phyloP scores from a whole-genome alignment of 2,329 filamentous ascomycete genomes.

The Aureobasidium sp. region DNA sequence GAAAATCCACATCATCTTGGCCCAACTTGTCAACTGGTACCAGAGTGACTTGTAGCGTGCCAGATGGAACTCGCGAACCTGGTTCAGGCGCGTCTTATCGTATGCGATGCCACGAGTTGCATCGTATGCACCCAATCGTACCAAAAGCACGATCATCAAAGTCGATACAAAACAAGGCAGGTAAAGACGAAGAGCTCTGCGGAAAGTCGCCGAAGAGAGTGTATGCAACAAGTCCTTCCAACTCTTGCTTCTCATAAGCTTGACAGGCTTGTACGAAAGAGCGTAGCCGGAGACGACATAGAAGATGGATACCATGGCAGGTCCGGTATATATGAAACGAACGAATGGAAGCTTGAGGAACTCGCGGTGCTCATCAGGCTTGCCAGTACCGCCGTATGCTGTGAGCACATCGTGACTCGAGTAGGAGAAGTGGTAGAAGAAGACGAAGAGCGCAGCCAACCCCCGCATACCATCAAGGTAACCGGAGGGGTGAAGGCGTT shows the following conservation, averaged over 20 bases:
- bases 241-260: conserved; percentile 14
- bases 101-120: conserved; percentile 14
- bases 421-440: conserved; percentile 17
- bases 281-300: conserved; percentile 56
- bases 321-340: conserved; percentile 46
- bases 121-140: conserved; percentile 13
- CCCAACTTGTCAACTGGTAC: conserved; percentile 22
- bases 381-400: conserved; percentile 13
- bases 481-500: conserved; percentile 14
- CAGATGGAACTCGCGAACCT: conserved; percentile 14
- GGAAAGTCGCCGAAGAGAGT: conserved; percentile 18
- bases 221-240: conserved; percentile 24
- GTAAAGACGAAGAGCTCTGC: conserved; percentile 18
- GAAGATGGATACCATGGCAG: conserved; percentile 50
- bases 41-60: conserved; percentile 5
- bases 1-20: conserved; percentile 29
- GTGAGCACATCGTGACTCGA: conserved; percentile 14
- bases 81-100: conserved; percentile 11
- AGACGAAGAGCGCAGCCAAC: conserved; percentile 18
- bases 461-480: conserved; percentile 21
- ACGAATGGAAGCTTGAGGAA: conserved; percentile 44
- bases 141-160: conserved; percentile 15
- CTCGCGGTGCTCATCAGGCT: conserved; percentile 14
- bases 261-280: conserved; percentile 37
- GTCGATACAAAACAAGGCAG: conserved; percentile 19